Base-by-base conservation (phyloP, 805 yeast species). In the Kluyveromyces aestuarii region DNA sequence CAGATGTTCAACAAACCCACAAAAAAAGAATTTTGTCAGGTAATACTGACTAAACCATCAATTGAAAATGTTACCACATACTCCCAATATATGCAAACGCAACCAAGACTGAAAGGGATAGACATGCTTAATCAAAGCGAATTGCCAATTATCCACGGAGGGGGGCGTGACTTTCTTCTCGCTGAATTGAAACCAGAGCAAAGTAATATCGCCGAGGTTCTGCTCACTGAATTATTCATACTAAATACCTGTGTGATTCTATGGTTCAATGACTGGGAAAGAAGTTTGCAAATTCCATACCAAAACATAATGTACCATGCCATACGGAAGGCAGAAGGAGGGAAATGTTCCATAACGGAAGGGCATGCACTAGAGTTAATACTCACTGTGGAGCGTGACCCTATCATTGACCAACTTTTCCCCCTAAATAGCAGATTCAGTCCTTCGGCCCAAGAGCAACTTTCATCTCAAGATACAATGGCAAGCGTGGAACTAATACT, bases 271-370 rank as follows among this genome's bases (percentile, higher is more conserved):
- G 55, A 56, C 8, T 48, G 61, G 33, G 62, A 61, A 2, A 64
- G 59, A 27, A 76, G 76, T 0, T 37, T 72, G 6, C 69, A 70
- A 44, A 45, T 71, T 2, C 68, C 69, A 9, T 71, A 69, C 52
- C 50, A 53, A 7, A 57, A 56, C 41, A 54, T 65, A 1, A 48
- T 63, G 33, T 66, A 62, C 52, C 70, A 66, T 54, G 70, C 65
- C 5, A 47, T 59, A 2, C 52, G 54, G 8, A 48, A 44, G 16
- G 47, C 55, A 2, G 35, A 48, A 13, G 48, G 50, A 41, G 65
- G 59, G 6, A 27, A 11, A 2, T 8, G 17, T 9, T 2, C n/a
- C 3, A 5, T 43, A 2, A 13, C 25, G 2, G 45, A 33, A 11
- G 69, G 69, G 9, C 66, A 59, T 46, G 50, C 49, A 17, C 41